These are phyloP conservation scores for Clonostachys rhizophaga DNA, from an alignment of 2,329 filamentous ascomycete species.

Conservation along the genomic window DNA sequence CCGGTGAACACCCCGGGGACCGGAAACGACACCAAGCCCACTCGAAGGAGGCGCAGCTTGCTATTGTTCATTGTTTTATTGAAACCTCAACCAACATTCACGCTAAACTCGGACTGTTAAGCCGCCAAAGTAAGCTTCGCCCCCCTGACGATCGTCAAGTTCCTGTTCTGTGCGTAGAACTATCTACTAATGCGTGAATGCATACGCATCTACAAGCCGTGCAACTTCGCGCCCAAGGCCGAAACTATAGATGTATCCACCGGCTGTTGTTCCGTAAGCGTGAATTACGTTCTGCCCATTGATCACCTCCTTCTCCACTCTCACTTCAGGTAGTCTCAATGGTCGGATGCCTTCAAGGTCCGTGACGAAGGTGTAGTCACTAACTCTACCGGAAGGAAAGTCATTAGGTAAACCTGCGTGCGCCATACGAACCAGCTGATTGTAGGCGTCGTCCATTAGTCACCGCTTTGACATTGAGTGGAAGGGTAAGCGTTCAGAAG, in stretches of 20 bases:
- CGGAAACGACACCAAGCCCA: too few species aligned
- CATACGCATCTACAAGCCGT: not conserved
- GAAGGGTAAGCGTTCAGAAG: too few species aligned
- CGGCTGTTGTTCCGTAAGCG: not conserved
- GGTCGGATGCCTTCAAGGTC: conserved; percentile 1
- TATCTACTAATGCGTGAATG: not conserved
- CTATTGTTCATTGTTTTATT: too few species aligned
- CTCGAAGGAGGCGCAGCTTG: too few species aligned
- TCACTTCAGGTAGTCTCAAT: not conserved
- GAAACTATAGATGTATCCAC: conserved; percentile 1
- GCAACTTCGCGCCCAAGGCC: not conserved
- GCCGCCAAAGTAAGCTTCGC: too few species aligned
- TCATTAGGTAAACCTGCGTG: conserved; percentile 2
- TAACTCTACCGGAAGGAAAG: not conserved
- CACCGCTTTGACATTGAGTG: too few species aligned
- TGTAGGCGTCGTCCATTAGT: too few species aligned
- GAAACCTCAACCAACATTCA: too few species aligned
- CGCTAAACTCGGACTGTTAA: too few species aligned
- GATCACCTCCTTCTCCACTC: not conserved
- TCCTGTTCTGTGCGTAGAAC: too few species aligned
- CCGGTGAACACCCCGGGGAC: too few species aligned
- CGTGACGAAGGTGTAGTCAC: not conserved
- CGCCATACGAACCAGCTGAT: not conserved
- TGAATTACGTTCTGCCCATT: not conserved
- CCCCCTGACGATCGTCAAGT: too few species aligned